These are phyloP conservation scores for Cyberlindnera mycetangii DNA, from an alignment of 805 yeast genomes.

Conservation along the genomic window DNA sequence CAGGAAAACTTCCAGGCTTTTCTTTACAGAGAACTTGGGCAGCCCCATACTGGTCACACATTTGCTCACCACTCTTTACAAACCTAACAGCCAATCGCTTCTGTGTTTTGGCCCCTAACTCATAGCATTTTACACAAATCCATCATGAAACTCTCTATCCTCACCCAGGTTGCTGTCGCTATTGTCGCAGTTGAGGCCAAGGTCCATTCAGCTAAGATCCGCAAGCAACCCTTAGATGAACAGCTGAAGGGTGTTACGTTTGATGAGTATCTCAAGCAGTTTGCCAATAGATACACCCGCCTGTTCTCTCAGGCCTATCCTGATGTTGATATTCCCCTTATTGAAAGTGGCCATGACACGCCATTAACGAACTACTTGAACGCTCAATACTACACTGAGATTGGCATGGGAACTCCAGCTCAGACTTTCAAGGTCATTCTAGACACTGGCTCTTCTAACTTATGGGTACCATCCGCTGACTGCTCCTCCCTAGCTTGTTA, in stretches of 20 bases:
- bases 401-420: conserved; percentile 87
- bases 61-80: background rate
- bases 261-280: conserved; percentile 50
- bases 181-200: conserved; percentile 44
- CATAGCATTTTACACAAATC: conserved; percentile 1
- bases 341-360: conserved; percentile 56
- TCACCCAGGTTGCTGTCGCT: conserved; percentile 24
- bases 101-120: background rate
- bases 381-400: conserved; percentile 95
- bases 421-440: conserved; percentile 91
- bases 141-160: conserved; percentile 24
- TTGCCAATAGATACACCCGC: conserved; percentile 60
- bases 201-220: conserved; percentile 52
- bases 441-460: conserved; percentile 95
- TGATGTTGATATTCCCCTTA: conserved; percentile 32
- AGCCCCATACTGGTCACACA: background rate
- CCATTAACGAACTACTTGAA: conserved; percentile 92
- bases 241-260: conserved; percentile 49
- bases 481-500: conserved; percentile 95
- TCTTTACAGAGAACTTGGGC: background rate
- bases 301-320: conserved; percentile 45
- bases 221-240: conserved; percentile 56
- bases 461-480: conserved; percentile 92
- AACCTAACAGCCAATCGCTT: conserved; percentile 4
- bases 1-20: background rate